A percentile compares a stretch with the other conserved stretches of the same genome.
These are phyloP conservation scores for Rhizopogon rudus DNA, from an alignment of 768 basidiomycete species.

Conservation along the genomic window DNA sequence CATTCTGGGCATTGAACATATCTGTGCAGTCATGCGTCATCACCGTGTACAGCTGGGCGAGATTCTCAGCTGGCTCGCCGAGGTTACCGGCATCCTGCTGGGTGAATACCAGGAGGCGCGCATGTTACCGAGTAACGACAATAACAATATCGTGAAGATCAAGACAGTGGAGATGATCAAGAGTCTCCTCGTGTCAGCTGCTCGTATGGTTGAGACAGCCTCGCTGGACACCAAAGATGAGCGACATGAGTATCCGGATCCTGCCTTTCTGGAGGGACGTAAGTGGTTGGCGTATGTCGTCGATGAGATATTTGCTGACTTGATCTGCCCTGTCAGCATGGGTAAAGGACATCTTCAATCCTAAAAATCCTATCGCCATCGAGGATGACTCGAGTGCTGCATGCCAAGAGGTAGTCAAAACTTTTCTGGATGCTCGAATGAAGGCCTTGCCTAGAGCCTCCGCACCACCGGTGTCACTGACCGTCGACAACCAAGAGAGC, in stretches of 20 bases:
- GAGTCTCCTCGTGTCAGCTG: constrained; percentile 52
- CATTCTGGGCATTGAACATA: constrained; percentile 70
- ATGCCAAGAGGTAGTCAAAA: constrained; percentile 52
- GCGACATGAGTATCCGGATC: constrained; percentile 54
- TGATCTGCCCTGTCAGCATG: constrained; percentile 41
- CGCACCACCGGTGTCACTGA: constrained; percentile 23
- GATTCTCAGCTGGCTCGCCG: constrained; percentile 59
- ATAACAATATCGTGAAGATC: constrained; percentile 8
- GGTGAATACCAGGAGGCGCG: constrained; percentile 43
- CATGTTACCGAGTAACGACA: constrained; percentile 14
- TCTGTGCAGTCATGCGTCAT: constrained; percentile 57
- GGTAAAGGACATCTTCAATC: constrained; percentile 46
- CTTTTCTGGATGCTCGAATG: constrained; percentile 56
- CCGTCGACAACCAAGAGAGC: constrained; percentile 56
- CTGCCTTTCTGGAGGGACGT: constrained; percentile 52
- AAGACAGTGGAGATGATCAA: constrained; percentile 37
- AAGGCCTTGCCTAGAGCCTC: constrained; percentile 40
- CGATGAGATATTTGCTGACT: constrained; percentile 1
- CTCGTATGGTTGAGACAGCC: constrained; percentile 42
- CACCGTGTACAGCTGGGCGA: constrained; percentile 45
- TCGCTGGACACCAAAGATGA: constrained; percentile 32
- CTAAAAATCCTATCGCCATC: constrained; percentile 37
- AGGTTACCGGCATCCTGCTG: constrained; percentile 51
- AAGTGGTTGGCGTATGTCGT: constrained; percentile 17
- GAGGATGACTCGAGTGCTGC: constrained; percentile 43